A percentile compares a stretch with the other conserved stretches of the same genome.
These are phyloP conservation scores for Alternaria longipes DNA, from an alignment of 2,329 filamentous ascomycete genomes.

Conservation along the genomic window DNA sequence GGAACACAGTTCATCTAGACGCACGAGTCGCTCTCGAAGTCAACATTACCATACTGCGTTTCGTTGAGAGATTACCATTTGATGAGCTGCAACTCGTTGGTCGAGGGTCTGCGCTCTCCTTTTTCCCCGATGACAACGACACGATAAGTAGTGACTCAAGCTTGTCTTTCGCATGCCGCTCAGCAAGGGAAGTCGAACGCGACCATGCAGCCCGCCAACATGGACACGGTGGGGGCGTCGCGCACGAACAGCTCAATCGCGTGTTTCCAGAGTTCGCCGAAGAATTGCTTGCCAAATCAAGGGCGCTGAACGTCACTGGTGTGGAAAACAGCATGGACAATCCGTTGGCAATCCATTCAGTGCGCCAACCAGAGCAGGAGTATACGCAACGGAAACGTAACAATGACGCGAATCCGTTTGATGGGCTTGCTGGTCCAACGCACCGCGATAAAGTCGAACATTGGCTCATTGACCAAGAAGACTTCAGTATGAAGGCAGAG, in stretches of 20 bases:
- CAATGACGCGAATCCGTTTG: not conserved
- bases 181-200: not conserved
- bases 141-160: not conserved
- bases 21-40: slow-evolving; percentile 5
- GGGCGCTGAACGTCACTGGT: not conserved
- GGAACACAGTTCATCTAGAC: not conserved
- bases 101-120: not conserved
- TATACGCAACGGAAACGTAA: not conserved
- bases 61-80: slow-evolving; percentile 8
- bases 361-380: not conserved
- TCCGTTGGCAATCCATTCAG: not conserved
- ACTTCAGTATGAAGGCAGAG: not conserved
- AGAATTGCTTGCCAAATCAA: not conserved
- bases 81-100: slow-evolving; percentile 4
- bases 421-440: not conserved
- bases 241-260: not conserved
- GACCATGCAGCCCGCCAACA: not conserved
- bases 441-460: not conserved
- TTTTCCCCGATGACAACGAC: no score
- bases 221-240: not conserved
- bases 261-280: not conserved
- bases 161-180: slow-evolving; percentile 6
- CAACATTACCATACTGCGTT: slow-evolving; percentile 15
- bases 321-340: not conserved
- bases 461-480: not conserved